These are phyloP conservation scores for Rhinocladiella mackenziei DNA, from an alignment of 2,329 filamentous ascomycete genomes.

Conservation along the genomic window DNA sequence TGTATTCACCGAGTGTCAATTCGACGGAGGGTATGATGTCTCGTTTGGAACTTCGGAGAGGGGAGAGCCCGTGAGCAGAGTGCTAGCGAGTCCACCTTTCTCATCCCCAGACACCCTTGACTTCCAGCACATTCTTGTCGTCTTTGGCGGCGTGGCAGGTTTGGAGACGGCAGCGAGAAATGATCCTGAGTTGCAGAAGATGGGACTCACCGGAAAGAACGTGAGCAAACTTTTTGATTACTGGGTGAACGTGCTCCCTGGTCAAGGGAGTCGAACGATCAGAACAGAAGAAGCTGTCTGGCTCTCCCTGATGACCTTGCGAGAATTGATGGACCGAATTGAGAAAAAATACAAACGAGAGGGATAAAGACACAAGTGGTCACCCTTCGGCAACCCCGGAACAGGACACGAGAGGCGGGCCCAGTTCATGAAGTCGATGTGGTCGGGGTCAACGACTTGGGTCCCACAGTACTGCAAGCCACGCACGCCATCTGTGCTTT, in stretches of 20 bases:
- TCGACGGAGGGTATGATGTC: constrained; percentile 73
- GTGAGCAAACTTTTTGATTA: constrained; percentile 73
- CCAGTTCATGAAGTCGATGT: too few relatives aligned
- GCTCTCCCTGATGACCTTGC: constrained; percentile 67
- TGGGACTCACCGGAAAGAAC: constrained; percentile 61
- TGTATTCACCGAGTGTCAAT: constrained; percentile 73
- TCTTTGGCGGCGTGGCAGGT: constrained; percentile 77
- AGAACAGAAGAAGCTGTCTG: constrained; percentile 79
- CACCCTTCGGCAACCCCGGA: too few relatives aligned
- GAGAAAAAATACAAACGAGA: too few relatives aligned
- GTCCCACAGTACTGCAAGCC: too few relatives aligned
- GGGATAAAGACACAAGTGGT: too few relatives aligned
- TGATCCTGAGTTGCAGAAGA: constrained; percentile 55
- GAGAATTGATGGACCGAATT: constrained; percentile 31
- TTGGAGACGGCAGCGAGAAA: constrained; percentile 69
- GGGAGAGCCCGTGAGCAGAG: constrained; percentile 49
- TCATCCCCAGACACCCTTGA: constrained; percentile 36
- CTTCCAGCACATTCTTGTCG: constrained; percentile 65
- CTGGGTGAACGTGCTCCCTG: constrained; percentile 77
- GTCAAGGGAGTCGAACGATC: constrained; percentile 77
- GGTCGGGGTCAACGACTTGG: too few relatives aligned
- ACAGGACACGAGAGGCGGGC: too few relatives aligned
- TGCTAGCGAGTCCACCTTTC: constrained; percentile 39
- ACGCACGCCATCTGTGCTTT: too few relatives aligned
- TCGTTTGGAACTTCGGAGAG: constrained; percentile 81